These are phyloP conservation scores for Boehmeria nivea DNA, from an alignment of 306 rosid species.

Conservation along the genomic window DNA sequence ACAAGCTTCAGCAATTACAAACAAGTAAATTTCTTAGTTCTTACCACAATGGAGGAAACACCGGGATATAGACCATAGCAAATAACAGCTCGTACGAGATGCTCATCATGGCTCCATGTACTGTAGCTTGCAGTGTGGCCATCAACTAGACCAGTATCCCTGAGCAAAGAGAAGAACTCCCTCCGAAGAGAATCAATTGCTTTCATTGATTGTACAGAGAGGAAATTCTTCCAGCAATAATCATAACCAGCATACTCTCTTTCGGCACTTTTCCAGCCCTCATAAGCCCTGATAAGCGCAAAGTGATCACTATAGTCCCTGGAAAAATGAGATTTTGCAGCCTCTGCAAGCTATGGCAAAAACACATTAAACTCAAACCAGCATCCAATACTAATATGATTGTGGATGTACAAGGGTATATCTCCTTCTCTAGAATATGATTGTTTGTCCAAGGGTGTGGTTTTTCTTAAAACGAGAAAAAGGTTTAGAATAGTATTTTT, in stretches of 20 bases:
- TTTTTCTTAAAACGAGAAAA: too few relatives aligned
- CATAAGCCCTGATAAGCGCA: slow-evolving; percentile 79
- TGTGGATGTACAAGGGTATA: not conserved
- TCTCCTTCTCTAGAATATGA: too few relatives aligned
- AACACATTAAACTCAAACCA: slow-evolving; percentile 21
- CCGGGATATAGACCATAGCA: slow-evolving; percentile 95
- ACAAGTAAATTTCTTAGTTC: not conserved
- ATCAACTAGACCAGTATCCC: slow-evolving; percentile 72
- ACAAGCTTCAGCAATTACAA: too few relatives aligned
- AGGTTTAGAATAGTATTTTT: too few relatives aligned
- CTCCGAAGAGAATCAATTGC: slow-evolving; percentile 86
- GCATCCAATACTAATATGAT: slow-evolving; percentile 3
- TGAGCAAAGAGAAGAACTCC: slow-evolving; percentile 69
- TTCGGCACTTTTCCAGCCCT: slow-evolving; percentile 89
- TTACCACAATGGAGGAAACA: slow-evolving; percentile 85
- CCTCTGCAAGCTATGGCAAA: slow-evolving; percentile 76
- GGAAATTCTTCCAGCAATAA: slow-evolving; percentile 92
- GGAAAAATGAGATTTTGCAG: slow-evolving; percentile 82
- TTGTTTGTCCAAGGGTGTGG: too few relatives aligned
- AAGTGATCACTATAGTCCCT: slow-evolving; percentile 82
- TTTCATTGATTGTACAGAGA: slow-evolving; percentile 84
- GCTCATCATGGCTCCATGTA: slow-evolving; percentile 60
- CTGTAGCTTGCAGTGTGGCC: slow-evolving; percentile 45
- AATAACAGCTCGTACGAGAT: slow-evolving; percentile 71
- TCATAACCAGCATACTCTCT: slow-evolving; percentile 65